Evolutionary conservation across 83 land plant species (phyloP).

Genomic region (Diphasiastrum complanatum): DNA sequence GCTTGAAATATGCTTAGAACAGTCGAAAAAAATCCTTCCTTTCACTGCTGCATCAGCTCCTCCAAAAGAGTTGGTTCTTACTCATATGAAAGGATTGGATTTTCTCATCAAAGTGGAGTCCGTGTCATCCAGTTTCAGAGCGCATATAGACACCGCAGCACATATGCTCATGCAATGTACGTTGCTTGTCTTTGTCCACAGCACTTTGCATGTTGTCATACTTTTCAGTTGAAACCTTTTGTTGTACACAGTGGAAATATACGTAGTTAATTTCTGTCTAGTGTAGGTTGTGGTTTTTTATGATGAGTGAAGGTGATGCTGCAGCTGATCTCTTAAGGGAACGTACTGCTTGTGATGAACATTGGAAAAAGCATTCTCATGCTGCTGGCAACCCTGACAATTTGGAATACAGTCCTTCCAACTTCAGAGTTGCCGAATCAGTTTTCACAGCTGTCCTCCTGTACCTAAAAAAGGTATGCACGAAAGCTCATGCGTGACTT

Average conservation of each 20-base stretch:
- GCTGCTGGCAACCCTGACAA: conserved; percentile 58
- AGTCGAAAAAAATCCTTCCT: conserved; percentile 31
- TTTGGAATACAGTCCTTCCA: conserved; percentile 19
- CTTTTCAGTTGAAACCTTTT: neutral
- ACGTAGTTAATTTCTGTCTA: neutral
- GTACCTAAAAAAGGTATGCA: conserved; percentile 44
- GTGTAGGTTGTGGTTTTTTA: neutral
- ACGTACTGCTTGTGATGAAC: conserved; percentile 42
- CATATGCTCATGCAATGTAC: conserved; percentile 43
- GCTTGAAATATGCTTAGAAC: conserved; percentile 39
- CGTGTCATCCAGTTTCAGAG: conserved; percentile 49
- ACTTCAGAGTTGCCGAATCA: conserved; percentile 28
- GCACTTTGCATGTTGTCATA: conserved; percentile 15
- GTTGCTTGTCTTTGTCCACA: neutral
- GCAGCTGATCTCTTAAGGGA: conserved; percentile 12
- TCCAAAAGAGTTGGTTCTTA: conserved; percentile 39
- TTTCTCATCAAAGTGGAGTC: conserved; percentile 41
- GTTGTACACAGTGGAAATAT: neutral
- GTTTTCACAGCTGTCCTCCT: conserved; percentile 42
- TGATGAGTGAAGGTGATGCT: too few relatives aligned
- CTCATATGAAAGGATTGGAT: conserved; percentile 25
- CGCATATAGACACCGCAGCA: conserved; percentile 51
- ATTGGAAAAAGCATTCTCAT: conserved; percentile 52
- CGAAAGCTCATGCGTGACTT: neutral
- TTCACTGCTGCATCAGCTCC: conserved; percentile 15